Evolutionary conservation across 2,329 filamentous ascomycete species (phyloP).

Genomic region (Pyrenophora graminea): DNA sequence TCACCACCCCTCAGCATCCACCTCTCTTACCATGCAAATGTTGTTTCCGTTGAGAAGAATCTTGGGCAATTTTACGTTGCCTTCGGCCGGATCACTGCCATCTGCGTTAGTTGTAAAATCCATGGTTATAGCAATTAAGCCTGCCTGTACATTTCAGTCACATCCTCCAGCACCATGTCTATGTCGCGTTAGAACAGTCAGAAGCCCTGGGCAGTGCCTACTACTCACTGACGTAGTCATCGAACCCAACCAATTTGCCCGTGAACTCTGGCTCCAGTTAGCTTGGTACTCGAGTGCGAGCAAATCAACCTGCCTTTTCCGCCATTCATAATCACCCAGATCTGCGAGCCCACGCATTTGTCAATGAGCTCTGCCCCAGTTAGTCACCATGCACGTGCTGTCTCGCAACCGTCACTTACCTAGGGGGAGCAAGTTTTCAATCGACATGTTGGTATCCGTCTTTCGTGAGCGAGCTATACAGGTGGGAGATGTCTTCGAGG

Average conservation of each 20-base stretch:
- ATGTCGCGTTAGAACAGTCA: constrained; percentile 6
- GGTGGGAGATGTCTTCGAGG: not conserved
- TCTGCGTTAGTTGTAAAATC: constrained; percentile 11
- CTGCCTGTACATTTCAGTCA: constrained; percentile 83
- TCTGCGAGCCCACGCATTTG: constrained; percentile 95
- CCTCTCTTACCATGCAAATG: constrained; percentile 85
- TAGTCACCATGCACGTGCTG: constrained; percentile 11
- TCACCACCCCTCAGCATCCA: not conserved
- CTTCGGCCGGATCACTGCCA: constrained; percentile 78
- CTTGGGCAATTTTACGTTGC: constrained; percentile 87
- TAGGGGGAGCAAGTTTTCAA: constrained; percentile 40
- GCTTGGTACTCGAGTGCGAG: not conserved
- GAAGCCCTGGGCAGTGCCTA: constrained; percentile 44
- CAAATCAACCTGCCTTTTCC: constrained; percentile 74
- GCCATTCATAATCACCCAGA: constrained; percentile 99
- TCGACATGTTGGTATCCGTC: constrained; percentile 26
- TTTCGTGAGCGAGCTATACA: not conserved
- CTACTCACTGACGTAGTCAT: constrained; percentile 99
- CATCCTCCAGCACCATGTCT: constrained; percentile 99
- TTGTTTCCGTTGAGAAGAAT: constrained; percentile 98
- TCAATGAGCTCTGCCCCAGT: constrained; percentile 84
- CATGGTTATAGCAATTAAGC: not conserved
- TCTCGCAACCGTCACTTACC: constrained; percentile 18
- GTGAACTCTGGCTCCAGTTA: constrained; percentile 74
- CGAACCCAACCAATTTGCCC: constrained; percentile 91